Base-by-base conservation (phyloP, 2,329 filamentous ascomycete species). In the Dothistroma pini region DNA sequence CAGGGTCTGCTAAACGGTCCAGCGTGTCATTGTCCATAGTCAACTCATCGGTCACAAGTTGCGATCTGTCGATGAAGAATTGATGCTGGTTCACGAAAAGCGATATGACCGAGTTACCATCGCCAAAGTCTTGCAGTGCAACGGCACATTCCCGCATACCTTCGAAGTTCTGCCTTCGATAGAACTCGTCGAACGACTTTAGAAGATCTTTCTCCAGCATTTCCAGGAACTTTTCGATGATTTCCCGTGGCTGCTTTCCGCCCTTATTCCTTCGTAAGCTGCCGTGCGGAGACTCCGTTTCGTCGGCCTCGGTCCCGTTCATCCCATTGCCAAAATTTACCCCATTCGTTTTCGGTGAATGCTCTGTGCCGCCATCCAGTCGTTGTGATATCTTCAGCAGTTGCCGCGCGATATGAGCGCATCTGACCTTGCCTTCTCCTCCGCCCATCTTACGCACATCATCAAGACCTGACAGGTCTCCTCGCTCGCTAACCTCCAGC, bases 61-160 rank as follows among this genome's bases (percentile, higher is more conserved):
- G 93, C 68, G 92, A 95, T 29, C 93, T 84, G 73, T 97, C 95
- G 72, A 99, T 97, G 78, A 99, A 99, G 82, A 99, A 99, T 72
- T 96, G 92, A 77, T 99, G 96, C 75, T 99, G 95, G 73, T 99
- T 99, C 72, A 99, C 93, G 75, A 97, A 99, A 11, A 93, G 83
- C 14, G 91, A 93, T 75, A 97, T 96, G 62, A 97, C 95, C 74
- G 93, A 97, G 60, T 91, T 87, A 56, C 95, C 95, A 56, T 95
- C 92, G 75, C 93, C 96, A 81, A 99, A 99, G 76, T 97, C 95
- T 73, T 95, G 85, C 64, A 99, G 81, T 48, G 97, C 95, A 71
- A 90, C 90, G 58, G 96, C 91, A 74, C 95, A 99, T 74, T 97
- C 95, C 78, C 91, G 89, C 96, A 99, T 99, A 70, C 96, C 93